Percentiles rank a stretch among this genome's conserved stretches.
phyloP scores from a whole-genome alignment of 148 eudicot species.

The Fagopyrum esculentum region DNA sequence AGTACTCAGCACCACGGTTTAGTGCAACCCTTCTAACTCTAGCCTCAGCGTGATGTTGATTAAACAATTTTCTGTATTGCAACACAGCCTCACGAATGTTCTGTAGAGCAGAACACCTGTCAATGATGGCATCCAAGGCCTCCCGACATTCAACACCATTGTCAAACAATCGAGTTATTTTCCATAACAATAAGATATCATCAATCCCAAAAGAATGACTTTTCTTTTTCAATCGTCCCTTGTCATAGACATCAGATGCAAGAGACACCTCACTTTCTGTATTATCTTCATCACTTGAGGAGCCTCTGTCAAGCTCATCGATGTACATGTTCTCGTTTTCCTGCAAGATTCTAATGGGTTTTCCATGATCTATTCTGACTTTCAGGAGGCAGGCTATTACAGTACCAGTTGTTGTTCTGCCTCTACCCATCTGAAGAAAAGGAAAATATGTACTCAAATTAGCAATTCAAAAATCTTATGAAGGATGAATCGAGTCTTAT shows the following conservation, averaged over 20 bases:
- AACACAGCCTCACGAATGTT: constrained; percentile 92
- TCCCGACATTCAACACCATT: constrained; percentile 94
- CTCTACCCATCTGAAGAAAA: constrained; percentile 80
- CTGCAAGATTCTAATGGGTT: constrained; percentile 57
- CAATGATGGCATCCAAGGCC: constrained; percentile 86
- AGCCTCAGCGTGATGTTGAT: constrained; percentile 84
- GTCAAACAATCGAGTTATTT: constrained; percentile 90
- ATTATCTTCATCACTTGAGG: constrained; percentile 64
- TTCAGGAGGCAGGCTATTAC: constrained; percentile 92
- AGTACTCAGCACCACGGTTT: constrained; percentile 92
- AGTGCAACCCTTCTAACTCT: constrained; percentile 86
- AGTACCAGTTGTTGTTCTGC: constrained; percentile 95
- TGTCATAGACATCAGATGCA: constrained; percentile 20
- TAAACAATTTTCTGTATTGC: constrained; percentile 65
- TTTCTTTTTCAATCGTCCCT: constrained; percentile 29
- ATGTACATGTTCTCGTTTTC: constrained; percentile 49
- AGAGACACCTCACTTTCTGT: constrained; percentile 34
- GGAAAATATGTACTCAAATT: not conserved
- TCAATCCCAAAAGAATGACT: constrained; percentile 75
- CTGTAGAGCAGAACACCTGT: constrained; percentile 93
- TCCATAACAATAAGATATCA: constrained; percentile 88
- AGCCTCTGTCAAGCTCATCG: constrained; percentile 38
- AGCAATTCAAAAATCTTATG: not conserved
- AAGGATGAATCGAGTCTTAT: not conserved
- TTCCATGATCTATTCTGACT: constrained; percentile 81